Percentiles rank a stretch among this genome's conserved stretches.
These are phyloP conservation scores for Ramularia endophylla DNA, from an alignment of 2,329 filamentous ascomycete species.

Conservation along the genomic window DNA sequence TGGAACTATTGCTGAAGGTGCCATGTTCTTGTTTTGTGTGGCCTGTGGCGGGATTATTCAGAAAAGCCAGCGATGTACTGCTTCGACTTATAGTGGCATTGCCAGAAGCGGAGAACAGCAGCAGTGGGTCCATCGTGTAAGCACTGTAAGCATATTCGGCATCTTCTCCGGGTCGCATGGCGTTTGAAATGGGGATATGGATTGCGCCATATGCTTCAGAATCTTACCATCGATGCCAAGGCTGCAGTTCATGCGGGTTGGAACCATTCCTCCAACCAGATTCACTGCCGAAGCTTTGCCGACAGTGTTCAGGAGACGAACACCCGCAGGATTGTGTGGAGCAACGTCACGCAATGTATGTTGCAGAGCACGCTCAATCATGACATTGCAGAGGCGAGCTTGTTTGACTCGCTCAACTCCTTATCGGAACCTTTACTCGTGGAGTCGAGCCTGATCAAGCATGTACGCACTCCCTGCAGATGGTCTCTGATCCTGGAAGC, in stretches of 20 bases:
- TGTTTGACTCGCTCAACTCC: too few relatives aligned
- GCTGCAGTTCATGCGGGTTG: slow-evolving; percentile 3
- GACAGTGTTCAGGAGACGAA: neutral
- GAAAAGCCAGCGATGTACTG: too few relatives aligned
- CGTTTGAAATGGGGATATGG: slow-evolving; percentile 19
- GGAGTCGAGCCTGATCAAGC: too few relatives aligned
- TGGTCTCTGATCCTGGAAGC: too few relatives aligned
- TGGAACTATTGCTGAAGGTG: slow-evolving; percentile 17
- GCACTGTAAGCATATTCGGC: too few relatives aligned
- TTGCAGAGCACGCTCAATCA: slow-evolving; percentile 9
- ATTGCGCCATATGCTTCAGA: slow-evolving; percentile 21
- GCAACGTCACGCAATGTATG: slow-evolving; percentile 11
- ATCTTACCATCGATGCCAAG: slow-evolving; percentile 22
- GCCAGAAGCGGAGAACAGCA: too few relatives aligned
- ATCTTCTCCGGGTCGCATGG: neutral
- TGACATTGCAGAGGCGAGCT: too few relatives aligned
- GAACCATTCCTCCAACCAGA: slow-evolving; percentile 6
- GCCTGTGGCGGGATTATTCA: too few relatives aligned
- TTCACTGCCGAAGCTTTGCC: slow-evolving; percentile 3
- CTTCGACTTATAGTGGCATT: slow-evolving; percentile 4
- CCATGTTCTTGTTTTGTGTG: slow-evolving; percentile 16
- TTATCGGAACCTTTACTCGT: too few relatives aligned
- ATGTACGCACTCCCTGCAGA: too few relatives aligned
- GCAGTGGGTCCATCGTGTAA: too few relatives aligned
- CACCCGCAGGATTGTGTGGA: neutral